These are phyloP conservation scores for Mortierella sp. DNA, from an alignment of 371 early-diverging fungal genomes.

Conservation along the genomic window DNA sequence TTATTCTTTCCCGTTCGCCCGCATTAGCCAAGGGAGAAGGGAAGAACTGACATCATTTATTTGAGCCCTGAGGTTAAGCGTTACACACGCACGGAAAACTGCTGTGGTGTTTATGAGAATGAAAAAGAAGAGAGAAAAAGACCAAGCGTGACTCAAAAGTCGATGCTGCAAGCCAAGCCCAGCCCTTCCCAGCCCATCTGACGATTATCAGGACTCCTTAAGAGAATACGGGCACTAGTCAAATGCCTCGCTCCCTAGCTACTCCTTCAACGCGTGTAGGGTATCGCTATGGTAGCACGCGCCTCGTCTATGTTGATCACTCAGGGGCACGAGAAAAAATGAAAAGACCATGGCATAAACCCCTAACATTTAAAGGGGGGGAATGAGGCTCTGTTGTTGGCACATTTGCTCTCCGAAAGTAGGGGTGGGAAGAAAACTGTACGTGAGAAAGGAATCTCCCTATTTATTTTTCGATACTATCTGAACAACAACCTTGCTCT, in stretches of 20 bases:
- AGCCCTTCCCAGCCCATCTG: not conserved
- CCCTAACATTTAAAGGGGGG: not conserved
- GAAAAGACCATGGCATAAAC: too few species aligned
- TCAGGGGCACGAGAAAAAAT: not conserved
- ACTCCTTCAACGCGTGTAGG: not conserved
- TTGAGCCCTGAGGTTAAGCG: too few species aligned
- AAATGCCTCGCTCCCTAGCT: not conserved
- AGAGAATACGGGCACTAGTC: not conserved
- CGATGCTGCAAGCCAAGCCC: not conserved
- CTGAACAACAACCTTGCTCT: not conserved
- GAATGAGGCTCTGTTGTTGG: not conserved
- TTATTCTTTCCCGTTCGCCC: too few species aligned
- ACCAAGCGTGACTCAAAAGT: conserved; percentile 10
- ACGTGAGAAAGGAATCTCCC: not conserved
- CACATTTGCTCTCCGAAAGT: not conserved
- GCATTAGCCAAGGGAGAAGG: too few species aligned
- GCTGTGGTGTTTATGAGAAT: too few species aligned
- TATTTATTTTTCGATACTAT: too few species aligned
- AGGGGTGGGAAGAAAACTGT: not conserved
- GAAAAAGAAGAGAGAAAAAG: too few species aligned
- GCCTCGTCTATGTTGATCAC: too few species aligned
- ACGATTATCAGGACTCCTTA: conserved; percentile 6
- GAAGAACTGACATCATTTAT: not conserved
- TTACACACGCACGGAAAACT: too few species aligned
- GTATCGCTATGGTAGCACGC: too few species aligned